Percentiles rank a stretch among this genome's conserved stretches.
Evolutionary conservation across 2,329 filamentous ascomycete genomes (phyloP).

Genomic region (Phialocephala subalpina): DNA sequence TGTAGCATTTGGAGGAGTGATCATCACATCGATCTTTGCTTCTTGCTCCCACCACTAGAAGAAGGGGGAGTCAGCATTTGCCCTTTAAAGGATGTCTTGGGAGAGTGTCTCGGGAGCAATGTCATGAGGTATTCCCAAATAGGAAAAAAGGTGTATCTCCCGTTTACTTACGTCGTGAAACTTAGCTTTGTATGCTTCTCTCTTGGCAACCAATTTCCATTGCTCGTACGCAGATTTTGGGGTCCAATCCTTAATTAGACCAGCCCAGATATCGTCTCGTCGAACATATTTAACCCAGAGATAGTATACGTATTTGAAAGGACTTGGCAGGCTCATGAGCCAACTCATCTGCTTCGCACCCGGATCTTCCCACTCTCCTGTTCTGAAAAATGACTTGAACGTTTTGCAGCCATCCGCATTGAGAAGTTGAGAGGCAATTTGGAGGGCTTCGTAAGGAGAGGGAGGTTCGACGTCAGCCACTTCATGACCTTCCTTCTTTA

Average conservation of each 20-base stretch:
- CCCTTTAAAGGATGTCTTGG: too few species aligned
- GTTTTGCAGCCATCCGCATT: conserved; percentile 86
- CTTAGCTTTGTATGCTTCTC: conserved; percentile 78
- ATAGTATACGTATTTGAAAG: conserved; percentile 86
- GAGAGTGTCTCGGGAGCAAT: too few species aligned
- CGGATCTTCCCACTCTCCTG: conserved; percentile 80
- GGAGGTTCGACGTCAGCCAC: conserved; percentile 73
- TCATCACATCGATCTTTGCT: conserved; percentile 76
- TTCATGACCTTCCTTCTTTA: conserved; percentile 77
- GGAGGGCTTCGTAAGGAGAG: conserved; percentile 76
- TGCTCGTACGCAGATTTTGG: conserved; percentile 79
- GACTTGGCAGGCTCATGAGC: conserved; percentile 76
- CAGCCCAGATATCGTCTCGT: conserved; percentile 79
- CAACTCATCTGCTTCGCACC: conserved; percentile 79
- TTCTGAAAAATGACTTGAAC: conserved; percentile 78
- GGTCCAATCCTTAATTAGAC: conserved; percentile 75
- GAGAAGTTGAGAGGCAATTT: conserved; percentile 80
- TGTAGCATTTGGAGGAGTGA: conserved; percentile 88
- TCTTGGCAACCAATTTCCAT: conserved; percentile 80
- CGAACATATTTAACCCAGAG: conserved; percentile 88
- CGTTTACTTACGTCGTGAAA: too few species aligned
- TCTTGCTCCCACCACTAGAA: conserved; percentile 89
- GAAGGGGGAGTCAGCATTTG: too few species aligned
- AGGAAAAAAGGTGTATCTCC: too few species aligned
- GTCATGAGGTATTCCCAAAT: too few species aligned